phyloP scores from a whole-genome alignment of 192 early-diverging fungal species.

The Haplosporangium gracile region DNA sequence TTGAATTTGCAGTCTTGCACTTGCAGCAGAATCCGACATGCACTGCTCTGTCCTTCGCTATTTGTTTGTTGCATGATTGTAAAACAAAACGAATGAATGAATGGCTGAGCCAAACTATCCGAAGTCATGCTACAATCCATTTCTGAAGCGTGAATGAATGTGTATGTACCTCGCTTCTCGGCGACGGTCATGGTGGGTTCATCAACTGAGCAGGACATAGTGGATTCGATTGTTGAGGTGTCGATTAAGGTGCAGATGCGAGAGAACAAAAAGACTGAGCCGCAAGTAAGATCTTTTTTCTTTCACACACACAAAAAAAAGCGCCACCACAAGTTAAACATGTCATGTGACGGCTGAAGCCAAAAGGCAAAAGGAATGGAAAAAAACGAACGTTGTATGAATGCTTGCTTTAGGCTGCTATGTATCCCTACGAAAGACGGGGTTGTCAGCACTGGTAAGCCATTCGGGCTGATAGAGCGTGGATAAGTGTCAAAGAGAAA shows the following conservation, averaged over 20 bases:
- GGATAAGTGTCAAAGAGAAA: slow-evolving; percentile 10
- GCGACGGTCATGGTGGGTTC: slow-evolving; percentile 53
- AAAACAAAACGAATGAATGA: neutral
- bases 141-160: neutral
- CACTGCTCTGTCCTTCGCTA: slow-evolving; percentile 47
- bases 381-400: no score
- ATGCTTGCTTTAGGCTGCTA: no score
- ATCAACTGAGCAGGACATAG: slow-evolving; percentile 51
- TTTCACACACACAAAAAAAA: neutral
- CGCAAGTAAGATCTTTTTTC: neutral
- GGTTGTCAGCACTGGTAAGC: no score
- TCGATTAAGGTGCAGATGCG: neutral
- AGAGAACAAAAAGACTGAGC: neutral
- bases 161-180: slow-evolving; percentile 46
- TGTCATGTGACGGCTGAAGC: neutral
- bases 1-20: slow-evolving; percentile 78
- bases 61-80: neutral
- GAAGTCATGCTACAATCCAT: neutral
- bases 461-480: neutral
- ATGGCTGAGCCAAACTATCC: neutral
- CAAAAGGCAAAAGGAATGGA: neutral
- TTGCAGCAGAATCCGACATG: slow-evolving; percentile 73
- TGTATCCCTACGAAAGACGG: no score
- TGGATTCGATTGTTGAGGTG: neutral
- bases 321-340: neutral